phyloP scores from a whole-genome alignment of 2,329 filamentous ascomycete genomes.

The Diplodia sapinea region DNA sequence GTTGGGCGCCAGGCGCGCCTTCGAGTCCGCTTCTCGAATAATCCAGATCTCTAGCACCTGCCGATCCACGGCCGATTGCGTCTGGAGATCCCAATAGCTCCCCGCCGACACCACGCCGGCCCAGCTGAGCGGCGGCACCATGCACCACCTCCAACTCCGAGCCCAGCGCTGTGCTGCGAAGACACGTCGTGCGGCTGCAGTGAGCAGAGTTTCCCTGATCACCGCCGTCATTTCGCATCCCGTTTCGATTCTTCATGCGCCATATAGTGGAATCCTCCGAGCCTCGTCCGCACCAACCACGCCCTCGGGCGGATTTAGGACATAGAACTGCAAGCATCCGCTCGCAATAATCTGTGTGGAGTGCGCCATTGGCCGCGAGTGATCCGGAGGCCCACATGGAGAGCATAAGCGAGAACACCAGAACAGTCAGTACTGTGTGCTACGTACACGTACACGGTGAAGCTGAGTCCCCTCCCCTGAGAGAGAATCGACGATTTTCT shows the following conservation, averaged over 20 bases:
- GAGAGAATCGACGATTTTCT: background rate
- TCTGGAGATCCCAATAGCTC: constrained; percentile 25
- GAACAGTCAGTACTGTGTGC: background rate
- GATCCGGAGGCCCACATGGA: background rate
- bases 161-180: background rate
- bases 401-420: constrained; percentile 1
- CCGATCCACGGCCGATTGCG: constrained; percentile 1
- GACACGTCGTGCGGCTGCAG: no score
- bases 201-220: constrained; percentile 4
- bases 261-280: constrained; percentile 8
- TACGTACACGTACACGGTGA: background rate
- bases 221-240: constrained; percentile 4
- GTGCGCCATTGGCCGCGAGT: background rate
- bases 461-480: background rate
- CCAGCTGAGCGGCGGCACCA: background rate
- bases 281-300: constrained; percentile 3
- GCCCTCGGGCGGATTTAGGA: constrained; percentile 10
- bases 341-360: background rate
- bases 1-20: background rate
- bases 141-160: no score
- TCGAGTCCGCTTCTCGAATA: constrained; percentile 20
- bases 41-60: constrained; percentile 11
- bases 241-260: constrained; percentile 14
- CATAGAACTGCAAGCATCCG: background rate
- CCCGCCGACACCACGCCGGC: constrained; percentile 1